Evolutionary conservation across 176 grass and related monocot species (phyloP).

Genomic region (Triticum timopheevii): DNA sequence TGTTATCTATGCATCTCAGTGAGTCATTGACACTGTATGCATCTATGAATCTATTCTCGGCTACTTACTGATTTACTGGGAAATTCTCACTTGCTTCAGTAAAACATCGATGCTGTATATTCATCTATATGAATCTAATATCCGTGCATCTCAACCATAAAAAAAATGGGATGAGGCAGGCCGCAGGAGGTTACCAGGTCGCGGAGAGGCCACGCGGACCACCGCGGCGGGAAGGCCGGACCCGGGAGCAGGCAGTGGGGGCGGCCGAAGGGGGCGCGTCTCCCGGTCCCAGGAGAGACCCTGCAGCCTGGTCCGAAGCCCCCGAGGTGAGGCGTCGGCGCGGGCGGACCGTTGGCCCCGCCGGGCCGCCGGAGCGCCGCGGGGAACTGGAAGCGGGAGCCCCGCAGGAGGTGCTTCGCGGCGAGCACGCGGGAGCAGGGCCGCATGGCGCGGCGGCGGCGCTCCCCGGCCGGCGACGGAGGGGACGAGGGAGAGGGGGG

Average conservation of each 20-base stretch:
- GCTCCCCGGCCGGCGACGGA: neutral
- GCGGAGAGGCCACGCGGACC: conserved; percentile 3
- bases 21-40: neutral
- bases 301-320: conserved; percentile 1
- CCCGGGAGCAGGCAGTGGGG: neutral
- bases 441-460: conserved; percentile 17
- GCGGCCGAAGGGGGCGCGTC: neutral
- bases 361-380: conserved; percentile 21
- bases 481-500: too few relatives aligned
- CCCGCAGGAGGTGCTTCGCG: conserved; percentile 16
- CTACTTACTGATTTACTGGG: conserved; percentile 5
- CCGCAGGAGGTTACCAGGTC: conserved; percentile 24
- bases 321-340: conserved; percentile 24
- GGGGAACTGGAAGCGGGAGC: neutral
- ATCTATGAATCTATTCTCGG: neutral
- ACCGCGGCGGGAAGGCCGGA: neutral
- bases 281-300: neutral
- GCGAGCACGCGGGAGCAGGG: conserved; percentile 37
- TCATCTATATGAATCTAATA: neutral
- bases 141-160: neutral
- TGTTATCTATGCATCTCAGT: neutral
- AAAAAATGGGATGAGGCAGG: neutral
- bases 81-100: neutral
- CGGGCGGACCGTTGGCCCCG: neutral
- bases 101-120: neutral